Evolutionary conservation across 2,329 filamentous ascomycete genomes (phyloP), one percentile per base, ranked within the genome.

Genomic region (Penicillium olsonii): DNA sequence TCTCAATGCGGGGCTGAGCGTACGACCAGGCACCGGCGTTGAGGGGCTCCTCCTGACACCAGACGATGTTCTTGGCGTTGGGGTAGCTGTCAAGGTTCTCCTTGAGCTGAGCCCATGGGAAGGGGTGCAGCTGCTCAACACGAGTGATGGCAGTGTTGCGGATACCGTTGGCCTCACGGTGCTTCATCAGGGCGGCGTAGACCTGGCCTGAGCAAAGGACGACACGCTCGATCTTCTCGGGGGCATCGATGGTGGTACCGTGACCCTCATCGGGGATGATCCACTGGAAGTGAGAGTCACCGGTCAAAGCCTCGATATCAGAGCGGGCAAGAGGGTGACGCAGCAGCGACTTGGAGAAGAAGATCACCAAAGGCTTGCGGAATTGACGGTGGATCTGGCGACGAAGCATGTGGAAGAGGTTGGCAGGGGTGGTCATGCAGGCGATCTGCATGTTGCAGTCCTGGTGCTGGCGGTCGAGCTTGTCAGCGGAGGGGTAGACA

Each of bases 381-480:
- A 99, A 99, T 71, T 99, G 92, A 67, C 94, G 85, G 82, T 97
- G 92, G 86, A 99, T 96, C 78, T 99, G 94, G 75, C 94, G 85
- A 71, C 94, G 88, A 57, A 99, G 83, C 61, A 94, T 86, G 76
- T 99, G 94, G 87, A 99, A 99, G 70, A 95, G 75, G 75, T 99
- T 99, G 59, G 92, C 83, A 22, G 94, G 94, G 39, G 87, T 89
- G n/a, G 94, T 99, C 84, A 95, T 92, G 80, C 94, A 96, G 48
- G 87, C 91, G 70, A 99, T 88, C 78, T 99, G 94, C 85, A 99
- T 95, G 79, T 99, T 99, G 82, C 91, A 96, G 77, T 99, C 94
- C 78, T 99, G 94, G 79, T 99, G 94, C 76, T 97, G 94, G 62
- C 94, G 90, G 47, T 95, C 87, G 53, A 97, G 84, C 80, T 94